Evolutionary conservation across 2,329 filamentous ascomycete genomes (phyloP), one percentile per base, ranked within the genome.

Genomic region (Nigrograna mackinnonii): DNA sequence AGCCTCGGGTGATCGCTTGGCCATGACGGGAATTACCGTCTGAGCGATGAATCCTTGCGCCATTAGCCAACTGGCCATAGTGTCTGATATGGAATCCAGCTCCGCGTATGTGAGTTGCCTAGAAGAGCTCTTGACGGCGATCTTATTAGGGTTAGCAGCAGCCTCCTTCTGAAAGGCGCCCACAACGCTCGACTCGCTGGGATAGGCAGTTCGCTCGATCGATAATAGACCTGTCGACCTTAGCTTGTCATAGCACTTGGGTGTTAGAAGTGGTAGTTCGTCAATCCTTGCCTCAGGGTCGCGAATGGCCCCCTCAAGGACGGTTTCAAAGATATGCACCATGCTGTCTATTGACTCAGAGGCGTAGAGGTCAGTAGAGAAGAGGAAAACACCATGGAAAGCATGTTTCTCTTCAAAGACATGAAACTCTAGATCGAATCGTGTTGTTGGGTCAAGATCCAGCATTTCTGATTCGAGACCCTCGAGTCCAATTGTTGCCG

Each of bases 21-120:
- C 47, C 22, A 57, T 44, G 17, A 50, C 50, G n/a, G 49, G 38
- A 3, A 62, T 41, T 5, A 48, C 38, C 1, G 44, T 36, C 17
- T 49, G 41, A 4, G 38, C 24, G 7, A 22, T 33, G 22, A 47
- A 16, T 17, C 34, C 35, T 22, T 31, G 26, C 18, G 20, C 30
- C 2, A 3, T 1, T 5, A 54, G 14, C 35, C 43, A 42, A 11
- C 20, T 20, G 26, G 51, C 41, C 5, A 52, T n/a, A 20, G 4
- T 3, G 13, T 50, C 41, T 2, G 49, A 42, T 6, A 7, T 3
- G 14, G 20, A 12, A 12, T 47, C 42, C 2, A 54, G 30, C 34
- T 52, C 36, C 2, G 28, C 37, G 22, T 52, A 52, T 1, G 43
- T 50, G 17, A 52, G 33, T 17, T 41, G 14, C 17, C 7, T 20